Conservation (phyloP, 768 basidiomycete species). For the Chlorophyllum brunneum region DNA sequence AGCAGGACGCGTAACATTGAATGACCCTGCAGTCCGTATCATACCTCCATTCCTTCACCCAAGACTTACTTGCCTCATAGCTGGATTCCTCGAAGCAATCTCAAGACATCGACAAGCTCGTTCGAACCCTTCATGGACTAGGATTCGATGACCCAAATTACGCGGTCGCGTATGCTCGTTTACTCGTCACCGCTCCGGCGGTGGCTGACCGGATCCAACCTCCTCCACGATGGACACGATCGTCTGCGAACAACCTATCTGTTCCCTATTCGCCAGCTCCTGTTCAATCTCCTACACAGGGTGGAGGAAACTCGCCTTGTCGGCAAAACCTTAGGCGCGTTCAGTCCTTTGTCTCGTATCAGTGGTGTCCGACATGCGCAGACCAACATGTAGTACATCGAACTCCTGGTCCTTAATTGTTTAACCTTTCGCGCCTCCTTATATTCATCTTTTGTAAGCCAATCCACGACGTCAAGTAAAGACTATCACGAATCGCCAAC, state of each 20-base stretch:
- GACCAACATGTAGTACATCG: neutral
- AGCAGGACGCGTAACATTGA: neutral
- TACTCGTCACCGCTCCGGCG: neutral
- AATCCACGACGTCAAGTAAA: too few species aligned
- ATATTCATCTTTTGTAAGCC: too few species aligned
- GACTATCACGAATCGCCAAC: too few species aligned
- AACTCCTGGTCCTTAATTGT: neutral
- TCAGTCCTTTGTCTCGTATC: slow-evolving; percentile 4
- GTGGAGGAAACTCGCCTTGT: neutral
- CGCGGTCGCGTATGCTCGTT: slow-evolving; percentile 7
- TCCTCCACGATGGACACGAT: neutral
- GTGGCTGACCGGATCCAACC: slow-evolving; percentile 7
- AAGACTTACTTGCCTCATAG: neutral
- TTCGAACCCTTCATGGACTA: neutral
- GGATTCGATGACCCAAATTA: neutral
- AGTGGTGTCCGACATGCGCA: neutral
- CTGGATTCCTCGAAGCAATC: neutral
- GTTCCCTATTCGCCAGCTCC: neutral
- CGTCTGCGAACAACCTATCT: neutral
- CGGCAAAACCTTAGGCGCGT: neutral
- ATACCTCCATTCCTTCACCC: too few species aligned
- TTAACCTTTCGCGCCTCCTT: too few species aligned
- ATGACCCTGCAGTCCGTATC: neutral
- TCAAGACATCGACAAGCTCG: slow-evolving; percentile 1
- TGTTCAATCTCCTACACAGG: too few species aligned